Evolutionary conservation across 2,329 filamentous ascomycete genomes (phyloP), one percentile per base, ranked within the genome.

Genomic region (Aspergillus sp.): DNA sequence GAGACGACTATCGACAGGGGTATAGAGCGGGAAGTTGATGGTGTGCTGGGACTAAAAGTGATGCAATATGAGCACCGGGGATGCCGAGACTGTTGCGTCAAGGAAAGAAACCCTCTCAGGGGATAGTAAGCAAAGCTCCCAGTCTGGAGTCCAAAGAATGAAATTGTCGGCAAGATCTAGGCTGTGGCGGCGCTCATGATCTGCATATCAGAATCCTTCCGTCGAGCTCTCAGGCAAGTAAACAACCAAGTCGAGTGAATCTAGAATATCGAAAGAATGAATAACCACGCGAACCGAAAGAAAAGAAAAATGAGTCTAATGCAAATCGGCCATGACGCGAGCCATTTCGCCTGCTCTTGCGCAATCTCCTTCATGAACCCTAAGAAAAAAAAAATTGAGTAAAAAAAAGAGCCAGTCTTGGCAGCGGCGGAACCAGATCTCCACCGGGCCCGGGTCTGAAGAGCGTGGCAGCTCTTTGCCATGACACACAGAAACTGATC

Each of bases 1-100:
- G 11, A 32, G 19, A 44, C 53, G 51, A 42, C 30, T 60, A 54
- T 33, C 35, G 16, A 49, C 57, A 56, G 58, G 55, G 30, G 44
- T 24, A 48, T 54, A 54, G 55, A 20, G 38, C 30, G 22, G 45
- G 43, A 49, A 24, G n/a, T 38, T 30, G 57, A 68, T 68, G 65
- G 55, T 62, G 65, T 65, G 65, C 63, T 68, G 48, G 41, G 32
- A 50, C 60, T 62, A 60, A 65, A 59, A 61, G 20, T 67, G 65
- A 60, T 65, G 63, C 65, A 65, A 68, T 67, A 26, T 30, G 38
- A 38, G 17, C 45, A 30, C 24, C n/a, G 45, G 30, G 13, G 11
- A 13, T 14, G 33, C 17, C n/a, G 32, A 38, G 35, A 40, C 17
- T 26, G 33, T 35, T 20, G 22, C 11, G 35, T 14, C 33, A 14